Base-by-base conservation (phyloP, 2,329 filamentous ascomycete genomes). In the Xylariales sp. region DNA sequence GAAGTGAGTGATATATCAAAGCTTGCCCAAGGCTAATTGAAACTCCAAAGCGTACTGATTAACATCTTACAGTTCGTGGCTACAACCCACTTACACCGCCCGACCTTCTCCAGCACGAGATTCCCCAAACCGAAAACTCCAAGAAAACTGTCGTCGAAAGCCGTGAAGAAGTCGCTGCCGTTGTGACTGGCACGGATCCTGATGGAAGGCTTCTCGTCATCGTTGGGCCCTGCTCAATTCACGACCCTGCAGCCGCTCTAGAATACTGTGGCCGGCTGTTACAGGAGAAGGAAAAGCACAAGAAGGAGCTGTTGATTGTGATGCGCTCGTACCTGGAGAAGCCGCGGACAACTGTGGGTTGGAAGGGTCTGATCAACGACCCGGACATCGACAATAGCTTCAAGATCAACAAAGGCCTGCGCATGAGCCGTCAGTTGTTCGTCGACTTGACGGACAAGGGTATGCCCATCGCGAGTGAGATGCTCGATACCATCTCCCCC, bases 281-380 rank as follows among this genome's bases (percentile, higher is more conserved):
- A 50, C 72, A 79, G 56, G 72, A 94, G 54, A 90, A 91, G 66
- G 79, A 90, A 60, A 93, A 94, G 70, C 84, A 95, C 70, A 77
- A 85, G 61, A 78, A 90, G 55, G 88, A 97, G 59, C 76, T 98
- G 25, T 75, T 94, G 53, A 93, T 98, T 51, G 85, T 98, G 45
- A 98, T 98, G 93, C 86, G 93, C 52, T 87, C 88, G 47, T 98
- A 98, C 77, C 81, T 98, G 43, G 93, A 98, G 76, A 98, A 98
- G 76, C 93, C 93, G 16, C 83, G 93, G 48, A 98, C 93, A 19
- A 98, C 93, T 0, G 88, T 98, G 19, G 93, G 93, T 51, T 98
- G 93, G 93, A 98, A 98, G 72, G 93, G 93, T 34, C 72, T 98
- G 53, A 95, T 98, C 70, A 97, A 98, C 62, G 93, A 98, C 66